These are phyloP conservation scores for Penicillium sp. DNA, from an alignment of 2,329 filamentous ascomycete genomes.

Conservation along the genomic window DNA sequence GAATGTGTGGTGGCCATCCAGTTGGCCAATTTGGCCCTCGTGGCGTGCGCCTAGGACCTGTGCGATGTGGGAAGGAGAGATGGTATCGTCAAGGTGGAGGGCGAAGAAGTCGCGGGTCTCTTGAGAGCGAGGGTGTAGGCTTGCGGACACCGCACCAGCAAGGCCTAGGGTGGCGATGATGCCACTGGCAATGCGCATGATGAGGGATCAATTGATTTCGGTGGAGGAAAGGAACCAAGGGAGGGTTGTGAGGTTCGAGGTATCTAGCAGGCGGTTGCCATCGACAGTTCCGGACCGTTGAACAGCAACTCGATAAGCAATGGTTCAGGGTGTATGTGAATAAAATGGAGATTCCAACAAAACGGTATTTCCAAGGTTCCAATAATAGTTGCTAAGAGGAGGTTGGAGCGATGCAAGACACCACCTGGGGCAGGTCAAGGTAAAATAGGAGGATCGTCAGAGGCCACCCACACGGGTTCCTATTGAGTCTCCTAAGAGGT, in stretches of 20 bases:
- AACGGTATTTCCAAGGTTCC: not conserved
- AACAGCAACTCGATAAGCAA: not conserved
- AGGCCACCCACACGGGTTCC: slow-evolving; percentile 5
- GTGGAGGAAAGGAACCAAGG: not conserved
- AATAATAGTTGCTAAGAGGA: not conserved
- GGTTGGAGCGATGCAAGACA: slow-evolving; percentile 1
- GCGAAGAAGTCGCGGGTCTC: slow-evolving; percentile 85
- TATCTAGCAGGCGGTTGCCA: slow-evolving; percentile 13
- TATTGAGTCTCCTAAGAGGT: not conserved
- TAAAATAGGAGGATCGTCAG: slow-evolving; percentile 14
- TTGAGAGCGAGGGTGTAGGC: slow-evolving; percentile 59
- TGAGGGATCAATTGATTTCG: not conserved
- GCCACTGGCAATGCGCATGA: slow-evolving; percentile 19
- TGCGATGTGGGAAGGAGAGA: slow-evolving; percentile 60
- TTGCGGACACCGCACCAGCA: slow-evolving; percentile 41
- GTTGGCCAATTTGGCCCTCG: slow-evolving; percentile 69
- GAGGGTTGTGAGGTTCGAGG: not conserved
- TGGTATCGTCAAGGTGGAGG: slow-evolving; percentile 63
- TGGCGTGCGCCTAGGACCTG: slow-evolving; percentile 64
- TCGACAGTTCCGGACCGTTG: slow-evolving; percentile 12
- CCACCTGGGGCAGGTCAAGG: not conserved
- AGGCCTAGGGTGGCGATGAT: slow-evolving; percentile 42
- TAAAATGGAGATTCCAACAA: not conserved
- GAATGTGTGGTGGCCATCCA: slow-evolving; percentile 78
- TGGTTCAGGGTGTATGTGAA: not conserved